Conservation (phyloP, 352 stramenopile genomes). For the Phytopythium montanum region DNA sequence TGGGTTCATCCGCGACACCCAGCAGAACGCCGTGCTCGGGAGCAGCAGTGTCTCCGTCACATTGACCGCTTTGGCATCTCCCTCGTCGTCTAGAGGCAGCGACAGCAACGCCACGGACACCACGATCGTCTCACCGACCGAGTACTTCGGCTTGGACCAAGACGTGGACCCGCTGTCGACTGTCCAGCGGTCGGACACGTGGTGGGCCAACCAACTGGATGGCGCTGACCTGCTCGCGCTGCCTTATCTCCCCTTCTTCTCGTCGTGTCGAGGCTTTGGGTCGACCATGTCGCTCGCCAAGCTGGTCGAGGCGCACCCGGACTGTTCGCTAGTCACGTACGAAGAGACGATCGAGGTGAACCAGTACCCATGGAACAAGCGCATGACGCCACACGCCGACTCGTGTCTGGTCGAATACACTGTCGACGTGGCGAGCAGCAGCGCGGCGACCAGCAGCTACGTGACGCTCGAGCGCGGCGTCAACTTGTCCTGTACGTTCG, state of each 20-base stretch:
- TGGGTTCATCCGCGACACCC: constrained; percentile 52
- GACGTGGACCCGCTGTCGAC: constrained; percentile 32
- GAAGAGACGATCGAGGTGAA: constrained; percentile 90
- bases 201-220: constrained; percentile 75
- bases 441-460: constrained; percentile 9
- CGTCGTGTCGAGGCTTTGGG: constrained; percentile 94
- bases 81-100: constrained; percentile 13
- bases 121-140: constrained; percentile 31
- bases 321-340: constrained; percentile 86
- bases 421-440: constrained; percentile 18
- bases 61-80: neutral
- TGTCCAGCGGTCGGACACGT: constrained; percentile 46
- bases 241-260: constrained; percentile 96
- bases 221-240: constrained; percentile 76
- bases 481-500: constrained; percentile 90
- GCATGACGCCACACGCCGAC: constrained; percentile 76
- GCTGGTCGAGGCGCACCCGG: constrained; percentile 93
- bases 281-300: constrained; percentile 92
- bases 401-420: constrained; percentile 69
- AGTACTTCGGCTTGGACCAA: constrained; percentile 59
- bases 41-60: constrained; percentile 5
- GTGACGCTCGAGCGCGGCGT: constrained; percentile 58
- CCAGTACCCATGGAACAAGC: constrained; percentile 89
- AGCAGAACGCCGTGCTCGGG: constrained; percentile 52
- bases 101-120: constrained; percentile 6